A percentile compares a stretch with the other conserved stretches of the same genome.
Conservation (phyloP, 1,284 basidiomycete species). For the Blastosporella zonata region DNA sequence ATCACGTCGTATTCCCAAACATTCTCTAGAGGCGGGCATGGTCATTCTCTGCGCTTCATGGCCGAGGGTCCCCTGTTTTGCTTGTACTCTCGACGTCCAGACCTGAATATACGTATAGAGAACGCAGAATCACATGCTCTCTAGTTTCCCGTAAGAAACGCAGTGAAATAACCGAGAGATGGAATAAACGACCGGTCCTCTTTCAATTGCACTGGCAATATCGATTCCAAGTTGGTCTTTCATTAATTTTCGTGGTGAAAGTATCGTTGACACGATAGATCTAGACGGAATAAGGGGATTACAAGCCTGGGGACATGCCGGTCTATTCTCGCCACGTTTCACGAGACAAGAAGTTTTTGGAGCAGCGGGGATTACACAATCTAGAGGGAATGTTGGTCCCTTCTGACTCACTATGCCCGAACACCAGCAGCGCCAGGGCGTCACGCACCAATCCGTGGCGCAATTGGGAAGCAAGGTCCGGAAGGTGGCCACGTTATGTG, state of each 20-base stretch:
- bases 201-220: background rate
- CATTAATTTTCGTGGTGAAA: background rate
- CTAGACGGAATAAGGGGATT: background rate
- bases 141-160: too few relatives aligned
- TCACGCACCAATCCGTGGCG: conserved; percentile 44
- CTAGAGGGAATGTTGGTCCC: conserved; percentile 59
- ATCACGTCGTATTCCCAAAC: background rate
- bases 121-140: too few relatives aligned
- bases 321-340: background rate
- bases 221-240: background rate
- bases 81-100: background rate
- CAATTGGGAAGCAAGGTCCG: conserved; percentile 59
- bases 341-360: background rate
- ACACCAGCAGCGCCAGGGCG: conserved; percentile 27
- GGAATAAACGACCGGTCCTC: background rate
- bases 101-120: too few relatives aligned
- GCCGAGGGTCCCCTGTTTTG: background rate
- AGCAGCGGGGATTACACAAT: conserved; percentile 37
- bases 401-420: conserved; percentile 56
- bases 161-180: too few relatives aligned
- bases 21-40: background rate
- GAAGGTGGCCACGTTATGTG: conserved; percentile 86
- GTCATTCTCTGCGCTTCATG: background rate
- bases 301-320: background rate
- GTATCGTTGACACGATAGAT: background rate